A percentile compares a stretch with the other conserved stretches of the same genome.
Evolutionary conservation across 768 basidiomycete genomes (phyloP).

Genomic region (Auricularia sp.): DNA sequence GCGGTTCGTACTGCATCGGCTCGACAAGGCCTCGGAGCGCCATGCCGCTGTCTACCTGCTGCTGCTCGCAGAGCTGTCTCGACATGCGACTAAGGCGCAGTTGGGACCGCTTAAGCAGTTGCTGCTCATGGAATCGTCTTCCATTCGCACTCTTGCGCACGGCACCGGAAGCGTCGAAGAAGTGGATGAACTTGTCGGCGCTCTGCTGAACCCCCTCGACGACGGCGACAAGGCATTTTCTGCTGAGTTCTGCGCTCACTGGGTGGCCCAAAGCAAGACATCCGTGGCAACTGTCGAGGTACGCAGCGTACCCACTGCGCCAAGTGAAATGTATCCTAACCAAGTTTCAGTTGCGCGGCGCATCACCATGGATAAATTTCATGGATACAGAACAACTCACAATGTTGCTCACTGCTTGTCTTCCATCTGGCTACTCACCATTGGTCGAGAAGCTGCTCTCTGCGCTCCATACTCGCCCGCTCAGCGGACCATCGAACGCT

Average conservation of each 20-base stretch:
- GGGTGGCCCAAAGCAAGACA: constrained; percentile 19
- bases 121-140: constrained; percentile 3
- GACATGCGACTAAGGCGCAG: neutral
- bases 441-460: neutral
- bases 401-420: constrained; percentile 28
- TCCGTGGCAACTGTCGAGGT: constrained; percentile 7
- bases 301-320: too few species aligned
- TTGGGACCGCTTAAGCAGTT: constrained; percentile 1
- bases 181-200: constrained; percentile 29
- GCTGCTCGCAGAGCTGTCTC: constrained; percentile 18
- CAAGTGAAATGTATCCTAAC: too few species aligned
- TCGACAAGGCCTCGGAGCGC: neutral
- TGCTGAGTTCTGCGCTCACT: constrained; percentile 32
- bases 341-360: neutral
- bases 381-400: constrained; percentile 34
- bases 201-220: constrained; percentile 27
- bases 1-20: neutral
- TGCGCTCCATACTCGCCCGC: neutral
- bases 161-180: neutral
- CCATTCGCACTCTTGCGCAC: constrained; percentile 2
- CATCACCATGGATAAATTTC: constrained; percentile 46
- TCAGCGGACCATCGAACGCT: neutral
- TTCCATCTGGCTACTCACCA: neutral
- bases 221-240: constrained; percentile 30
- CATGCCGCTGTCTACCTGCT: constrained; percentile 9